A percentile compares a stretch with the other conserved stretches of the same genome.
phyloP scores from a whole-genome alignment of 805 yeast genomes.

The Starmera dryadoides region DNA sequence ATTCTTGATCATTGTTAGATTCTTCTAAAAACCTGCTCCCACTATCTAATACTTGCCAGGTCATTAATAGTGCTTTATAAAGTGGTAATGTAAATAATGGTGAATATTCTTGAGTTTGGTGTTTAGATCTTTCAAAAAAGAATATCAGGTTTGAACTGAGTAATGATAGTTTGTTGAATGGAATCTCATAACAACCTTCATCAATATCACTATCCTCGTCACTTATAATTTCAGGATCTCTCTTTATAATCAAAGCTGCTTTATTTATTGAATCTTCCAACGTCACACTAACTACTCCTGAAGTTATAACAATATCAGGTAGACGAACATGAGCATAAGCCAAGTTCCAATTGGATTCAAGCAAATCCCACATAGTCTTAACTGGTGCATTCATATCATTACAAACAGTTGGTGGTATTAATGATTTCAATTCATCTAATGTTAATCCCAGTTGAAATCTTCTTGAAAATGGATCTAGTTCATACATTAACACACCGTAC shows the following conservation, averaged over 20 bases:
- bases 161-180: no score
- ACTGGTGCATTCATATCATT: not conserved
- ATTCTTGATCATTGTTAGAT: not conserved
- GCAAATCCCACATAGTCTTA: constrained; percentile 1
- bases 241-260: no score
- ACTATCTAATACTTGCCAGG: not conserved
- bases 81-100: not conserved
- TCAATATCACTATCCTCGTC: no score
- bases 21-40: not conserved
- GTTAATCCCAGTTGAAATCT: constrained; percentile 2
- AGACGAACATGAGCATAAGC: constrained; percentile 1
- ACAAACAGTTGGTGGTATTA: not conserved
- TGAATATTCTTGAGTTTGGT: no score
- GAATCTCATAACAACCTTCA: no score
- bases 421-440: not conserved
- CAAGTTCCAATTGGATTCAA: constrained; percentile 1
- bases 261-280: not conserved
- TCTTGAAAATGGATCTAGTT: constrained; percentile 2
- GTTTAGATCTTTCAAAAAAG: no score
- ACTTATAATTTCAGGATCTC: no score
- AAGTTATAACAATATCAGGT: not conserved
- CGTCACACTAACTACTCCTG: constrained; percentile 1
- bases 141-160: no score
- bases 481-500: not conserved
- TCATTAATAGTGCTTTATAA: not conserved